Percentiles rank a stretch among this genome's conserved stretches.
These are phyloP conservation scores for Imleria badia DNA, from an alignment of 768 basidiomycete genomes.

Conservation along the genomic window DNA sequence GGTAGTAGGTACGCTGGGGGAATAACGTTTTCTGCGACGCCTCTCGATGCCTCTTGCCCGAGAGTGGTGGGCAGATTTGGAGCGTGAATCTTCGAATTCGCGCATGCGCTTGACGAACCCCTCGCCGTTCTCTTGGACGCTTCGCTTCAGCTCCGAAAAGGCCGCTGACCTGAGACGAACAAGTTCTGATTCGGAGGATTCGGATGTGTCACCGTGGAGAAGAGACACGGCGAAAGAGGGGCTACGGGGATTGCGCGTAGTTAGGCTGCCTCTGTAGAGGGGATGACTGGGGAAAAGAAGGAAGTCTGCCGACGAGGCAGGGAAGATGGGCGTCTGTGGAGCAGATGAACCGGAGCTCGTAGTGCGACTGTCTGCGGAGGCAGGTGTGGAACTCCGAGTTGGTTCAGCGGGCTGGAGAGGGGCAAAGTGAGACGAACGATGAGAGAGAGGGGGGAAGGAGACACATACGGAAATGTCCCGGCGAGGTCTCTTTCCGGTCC, in stretches of 20 bases:
- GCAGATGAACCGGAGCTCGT: constrained; percentile 25
- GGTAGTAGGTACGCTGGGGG: constrained; percentile 21
- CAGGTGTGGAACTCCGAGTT: constrained; percentile 32
- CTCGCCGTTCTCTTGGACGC: constrained; percentile 63
- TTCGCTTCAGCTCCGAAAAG: constrained; percentile 63
- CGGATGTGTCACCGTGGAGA: constrained; percentile 21
- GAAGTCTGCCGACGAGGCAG: constrained; percentile 52
- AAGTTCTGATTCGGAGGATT: constrained; percentile 33
- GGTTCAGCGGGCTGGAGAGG: constrained; percentile 14
- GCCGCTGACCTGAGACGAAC: constrained; percentile 57
- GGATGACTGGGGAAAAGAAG: constrained; percentile 37
- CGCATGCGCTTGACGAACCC: constrained; percentile 72
- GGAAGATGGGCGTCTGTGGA: constrained; percentile 38
- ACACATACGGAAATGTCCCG: constrained; percentile 46
- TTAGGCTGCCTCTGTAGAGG: constrained; percentile 3
- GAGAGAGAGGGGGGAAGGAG: neutral
- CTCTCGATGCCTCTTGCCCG: constrained; percentile 41
- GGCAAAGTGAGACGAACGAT: constrained; percentile 5
- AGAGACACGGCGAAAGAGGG: constrained; percentile 23
- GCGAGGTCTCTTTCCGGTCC: constrained; percentile 54
- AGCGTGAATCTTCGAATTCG: constrained; percentile 60
- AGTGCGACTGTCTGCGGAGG: constrained; percentile 30
- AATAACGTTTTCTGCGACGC: constrained; percentile 43
- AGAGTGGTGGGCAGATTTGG: constrained; percentile 37
- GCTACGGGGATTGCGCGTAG: constrained; percentile 14